Base-by-base conservation (phyloP, 768 basidiomycete species). In the Lactifluus subvellereus region DNA sequence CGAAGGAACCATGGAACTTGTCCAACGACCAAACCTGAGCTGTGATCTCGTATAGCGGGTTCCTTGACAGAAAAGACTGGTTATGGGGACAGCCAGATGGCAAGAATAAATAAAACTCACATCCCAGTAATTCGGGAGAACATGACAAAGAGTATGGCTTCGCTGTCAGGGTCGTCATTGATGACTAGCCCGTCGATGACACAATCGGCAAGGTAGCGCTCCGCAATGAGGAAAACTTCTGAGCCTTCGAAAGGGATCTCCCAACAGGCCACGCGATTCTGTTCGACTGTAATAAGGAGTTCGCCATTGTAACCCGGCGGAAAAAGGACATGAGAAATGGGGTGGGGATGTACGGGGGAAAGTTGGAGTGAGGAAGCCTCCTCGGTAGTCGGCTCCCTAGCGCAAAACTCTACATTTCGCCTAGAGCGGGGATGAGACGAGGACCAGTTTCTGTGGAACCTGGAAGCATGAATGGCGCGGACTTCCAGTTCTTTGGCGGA, bases 381-480 rank as follows among this genome's bases (percentile, higher is more conserved):
- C 8, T 66, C 68, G 18, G 37, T 16, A 2, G 49, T 61, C 11
- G 47, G 22, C 10, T 57, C 54, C 47, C 68, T 66, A 6, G 68
- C 67, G 33, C 55, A 61, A 63, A 74, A 73, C 51, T 69, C 69
- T 35, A 75, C 50, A 37, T 69, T 55, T 20, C 66, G 59, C 33
- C 45, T 64, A 1, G 70, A 51, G 13, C 45, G 60, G 2, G 75
- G 75, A 22, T 66, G 62, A 1, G 66, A 27, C 3, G 75, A 74
- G 52, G 69, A 68, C 74, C 74, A 75, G 55, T 76, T 76, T 55
- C 69, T 68, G 66, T 76, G 72, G 66, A 76, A 72, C 48, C 67
- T 64, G 33, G 73, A 65, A 33, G 75, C 74, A 63, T 75, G 75
- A 6, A 75, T 68, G 11, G 71, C 71, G 30, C 74, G 72, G 27